Conservation (phyloP, 1,284 basidiomycete species). For the Leccinum fuscescens region DNA sequence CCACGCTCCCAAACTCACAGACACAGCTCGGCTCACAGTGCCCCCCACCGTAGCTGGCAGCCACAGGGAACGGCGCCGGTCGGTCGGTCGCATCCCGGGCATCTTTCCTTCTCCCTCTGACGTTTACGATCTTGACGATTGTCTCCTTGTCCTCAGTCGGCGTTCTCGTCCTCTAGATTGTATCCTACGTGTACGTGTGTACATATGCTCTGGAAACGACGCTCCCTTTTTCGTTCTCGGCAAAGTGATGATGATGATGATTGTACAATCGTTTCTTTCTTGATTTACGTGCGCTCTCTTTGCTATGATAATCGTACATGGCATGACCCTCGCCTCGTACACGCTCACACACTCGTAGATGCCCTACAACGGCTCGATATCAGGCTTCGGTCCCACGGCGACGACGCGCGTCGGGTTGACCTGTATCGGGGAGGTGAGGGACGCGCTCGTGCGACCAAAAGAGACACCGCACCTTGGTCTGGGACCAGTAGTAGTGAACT, state of each 20-base stretch:
- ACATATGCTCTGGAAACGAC: background rate
- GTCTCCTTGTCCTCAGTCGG: constrained; percentile 21
- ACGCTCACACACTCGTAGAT: background rate
- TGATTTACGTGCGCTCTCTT: background rate
- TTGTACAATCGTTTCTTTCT: background rate
- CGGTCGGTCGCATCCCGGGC: background rate
- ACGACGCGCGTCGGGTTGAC: constrained; percentile 77
- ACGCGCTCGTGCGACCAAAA: background rate
- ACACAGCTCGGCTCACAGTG: constrained; percentile 28
- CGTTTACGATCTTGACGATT: constrained; percentile 22
- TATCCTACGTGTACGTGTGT: background rate
- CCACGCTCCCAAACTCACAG: constrained; percentile 12
- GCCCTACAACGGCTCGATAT: constrained; percentile 61
- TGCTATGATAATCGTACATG: background rate
- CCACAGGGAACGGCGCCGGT: constrained; percentile 1
- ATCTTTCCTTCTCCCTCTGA: constrained; percentile 2
- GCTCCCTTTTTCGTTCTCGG: background rate
- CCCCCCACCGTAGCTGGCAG: constrained; percentile 9
- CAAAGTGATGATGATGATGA: background rate
- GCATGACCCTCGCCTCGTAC: background rate
- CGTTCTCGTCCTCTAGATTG: constrained; percentile 21
- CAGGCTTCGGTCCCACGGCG: constrained; percentile 69
- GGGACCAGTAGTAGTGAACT: constrained; percentile 82
- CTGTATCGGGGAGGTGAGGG: constrained; percentile 37
- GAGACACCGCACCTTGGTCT: constrained; percentile 42